These are phyloP conservation scores for Aspergillus novofumigatus DNA, from an alignment of 2,329 filamentous ascomycete species.

Conservation along the genomic window DNA sequence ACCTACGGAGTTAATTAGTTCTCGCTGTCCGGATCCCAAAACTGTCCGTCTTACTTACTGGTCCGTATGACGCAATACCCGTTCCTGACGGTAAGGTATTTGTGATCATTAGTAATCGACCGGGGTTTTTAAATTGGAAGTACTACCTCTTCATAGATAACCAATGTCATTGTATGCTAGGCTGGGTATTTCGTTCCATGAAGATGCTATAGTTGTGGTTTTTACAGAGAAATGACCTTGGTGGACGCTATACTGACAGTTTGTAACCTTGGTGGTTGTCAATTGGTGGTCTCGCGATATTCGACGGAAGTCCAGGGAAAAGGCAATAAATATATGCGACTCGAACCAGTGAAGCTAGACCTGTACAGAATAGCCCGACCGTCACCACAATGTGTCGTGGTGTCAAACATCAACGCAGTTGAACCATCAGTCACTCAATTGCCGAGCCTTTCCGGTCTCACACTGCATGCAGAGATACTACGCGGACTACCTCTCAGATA, in stretches of 20 bases:
- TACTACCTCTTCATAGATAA: too few species aligned
- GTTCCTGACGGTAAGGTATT: constrained; percentile 6
- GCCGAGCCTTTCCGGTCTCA: neutral
- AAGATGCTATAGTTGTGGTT: neutral
- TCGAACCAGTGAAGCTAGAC: too few species aligned
- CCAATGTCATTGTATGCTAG: neutral
- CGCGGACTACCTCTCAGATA: constrained; percentile 6
- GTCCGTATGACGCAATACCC: constrained; percentile 28
- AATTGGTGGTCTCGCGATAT: neutral
- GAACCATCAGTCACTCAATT: neutral
- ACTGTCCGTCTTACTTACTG: neutral
- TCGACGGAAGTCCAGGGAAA: too few species aligned
- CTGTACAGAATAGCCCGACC: too few species aligned
- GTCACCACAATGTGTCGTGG: too few species aligned
- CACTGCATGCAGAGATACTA: neutral
- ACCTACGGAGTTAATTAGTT: constrained; percentile 9
- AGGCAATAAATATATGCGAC: too few species aligned
- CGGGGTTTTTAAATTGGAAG: neutral
- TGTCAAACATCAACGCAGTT: too few species aligned
- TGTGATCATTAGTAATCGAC: constrained; percentile 5
- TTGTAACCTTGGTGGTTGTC: neutral
- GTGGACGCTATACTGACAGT: neutral
- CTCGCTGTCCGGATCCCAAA: constrained; percentile 7
- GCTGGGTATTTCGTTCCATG: neutral
- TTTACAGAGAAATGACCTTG: neutral